A percentile compares a stretch with the other conserved stretches of the same genome.
Evolutionary conservation across 352 stramenopile genomes (phyloP).

Genomic region (Phytophthora sojae): DNA sequence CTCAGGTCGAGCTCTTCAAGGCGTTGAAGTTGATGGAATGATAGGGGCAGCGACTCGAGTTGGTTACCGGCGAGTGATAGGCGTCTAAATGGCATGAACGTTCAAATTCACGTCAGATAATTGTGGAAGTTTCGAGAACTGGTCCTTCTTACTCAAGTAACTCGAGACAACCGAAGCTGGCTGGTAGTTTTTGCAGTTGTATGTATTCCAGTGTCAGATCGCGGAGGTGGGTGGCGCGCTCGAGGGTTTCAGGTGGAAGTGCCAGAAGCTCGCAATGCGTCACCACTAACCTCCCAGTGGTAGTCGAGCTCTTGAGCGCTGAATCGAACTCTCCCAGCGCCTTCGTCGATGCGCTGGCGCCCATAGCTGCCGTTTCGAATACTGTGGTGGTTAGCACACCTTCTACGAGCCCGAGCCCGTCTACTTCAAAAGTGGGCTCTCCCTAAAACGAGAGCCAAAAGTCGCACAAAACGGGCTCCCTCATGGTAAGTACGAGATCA

Average conservation of each 20-base stretch:
- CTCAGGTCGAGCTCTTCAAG: conserved; percentile 54
- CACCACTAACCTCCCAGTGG: conserved; percentile 36
- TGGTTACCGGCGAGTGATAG: conserved; percentile 62
- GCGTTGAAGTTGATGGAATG: conserved; percentile 51
- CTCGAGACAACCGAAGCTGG: conserved; percentile 61
- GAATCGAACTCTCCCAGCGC: conserved; percentile 49
- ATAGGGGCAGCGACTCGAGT: conserved; percentile 62
- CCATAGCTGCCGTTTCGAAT: conserved; percentile 30
- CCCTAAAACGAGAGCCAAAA: too few species aligned
- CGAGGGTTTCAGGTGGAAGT: conserved; percentile 53
- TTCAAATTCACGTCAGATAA: background rate
- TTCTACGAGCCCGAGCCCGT: too few species aligned
- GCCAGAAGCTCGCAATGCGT: conserved; percentile 44
- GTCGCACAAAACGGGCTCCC: too few species aligned
- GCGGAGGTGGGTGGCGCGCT: conserved; percentile 49
- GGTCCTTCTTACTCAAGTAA: conserved; percentile 49
- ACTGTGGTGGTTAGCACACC: too few species aligned
- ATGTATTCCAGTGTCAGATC: conserved; percentile 50
- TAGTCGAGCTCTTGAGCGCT: conserved; percentile 29
- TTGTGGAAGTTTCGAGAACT: background rate
- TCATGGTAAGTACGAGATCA: too few species aligned
- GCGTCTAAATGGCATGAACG: conserved; percentile 31
- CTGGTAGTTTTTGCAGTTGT: conserved; percentile 43
- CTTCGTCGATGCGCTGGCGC: conserved; percentile 45
- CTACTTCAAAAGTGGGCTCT: too few species aligned